Conservation (phyloP, 2,329 filamentous ascomycete genomes). For the Neofusicoccum cordaticola region DNA sequence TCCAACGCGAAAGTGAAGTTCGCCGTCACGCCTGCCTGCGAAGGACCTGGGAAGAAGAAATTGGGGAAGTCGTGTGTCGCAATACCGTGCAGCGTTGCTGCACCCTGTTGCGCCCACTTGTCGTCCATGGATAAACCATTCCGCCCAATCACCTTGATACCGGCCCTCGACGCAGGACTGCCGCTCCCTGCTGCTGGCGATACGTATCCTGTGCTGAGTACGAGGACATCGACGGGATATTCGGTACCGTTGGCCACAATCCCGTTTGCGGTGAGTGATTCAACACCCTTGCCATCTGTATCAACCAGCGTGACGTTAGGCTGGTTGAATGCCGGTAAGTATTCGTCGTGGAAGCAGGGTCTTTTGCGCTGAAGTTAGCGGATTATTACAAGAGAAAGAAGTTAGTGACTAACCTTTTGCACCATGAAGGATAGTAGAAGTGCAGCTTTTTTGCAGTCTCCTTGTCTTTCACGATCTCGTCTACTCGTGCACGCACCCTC, state of each 20-base stretch:
- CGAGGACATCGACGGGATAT: slow-evolving; percentile 48
- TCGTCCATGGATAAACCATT: slow-evolving; percentile 45
- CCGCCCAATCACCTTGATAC: slow-evolving; percentile 45
- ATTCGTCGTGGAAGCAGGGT: slow-evolving; percentile 60
- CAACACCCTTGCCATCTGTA: slow-evolving; percentile 54
- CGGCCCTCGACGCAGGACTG: slow-evolving; percentile 30
- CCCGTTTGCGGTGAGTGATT: slow-evolving; percentile 45
- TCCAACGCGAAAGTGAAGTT: slow-evolving; percentile 18
- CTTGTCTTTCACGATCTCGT: slow-evolving; percentile 53
- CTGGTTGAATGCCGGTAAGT: slow-evolving; percentile 58
- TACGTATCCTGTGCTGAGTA: slow-evolving; percentile 49
- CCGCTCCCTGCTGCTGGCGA: slow-evolving; percentile 23
- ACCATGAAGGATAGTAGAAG: slow-evolving; percentile 60
- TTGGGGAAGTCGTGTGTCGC: slow-evolving; percentile 54
- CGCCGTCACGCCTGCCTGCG: slow-evolving; percentile 33
- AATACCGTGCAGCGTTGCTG: slow-evolving; percentile 50
- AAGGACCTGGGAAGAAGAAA: slow-evolving; percentile 43
- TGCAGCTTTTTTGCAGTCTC: slow-evolving; percentile 53
- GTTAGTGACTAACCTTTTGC: slow-evolving; percentile 48
- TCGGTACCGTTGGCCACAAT: slow-evolving; percentile 49
- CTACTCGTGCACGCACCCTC: slow-evolving; percentile 46
- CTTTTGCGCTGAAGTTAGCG: no score
- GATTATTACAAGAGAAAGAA: no score
- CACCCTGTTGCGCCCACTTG: slow-evolving; percentile 38
- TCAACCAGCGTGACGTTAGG: slow-evolving; percentile 60